phyloP scores from a whole-genome alignment of 139 green algal genomes.

The Auxenochlorella pyrenoidosa region DNA sequence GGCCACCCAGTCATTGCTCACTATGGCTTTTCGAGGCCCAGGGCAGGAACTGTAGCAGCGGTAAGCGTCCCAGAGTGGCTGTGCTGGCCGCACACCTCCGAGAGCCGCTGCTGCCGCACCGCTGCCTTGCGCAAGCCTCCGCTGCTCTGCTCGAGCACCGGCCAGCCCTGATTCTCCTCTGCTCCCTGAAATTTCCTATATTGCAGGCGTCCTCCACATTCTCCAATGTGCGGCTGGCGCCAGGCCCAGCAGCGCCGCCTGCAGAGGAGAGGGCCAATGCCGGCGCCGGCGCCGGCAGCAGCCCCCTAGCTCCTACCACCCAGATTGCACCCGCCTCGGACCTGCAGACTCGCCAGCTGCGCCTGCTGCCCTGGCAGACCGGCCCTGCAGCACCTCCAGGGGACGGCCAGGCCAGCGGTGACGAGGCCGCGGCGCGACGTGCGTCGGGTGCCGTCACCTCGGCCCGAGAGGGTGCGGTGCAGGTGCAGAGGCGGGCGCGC shows the following conservation, averaged over 20 bases:
- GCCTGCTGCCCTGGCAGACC: constrained; percentile 29
- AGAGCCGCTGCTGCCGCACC: not conserved
- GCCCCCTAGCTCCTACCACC: not conserved
- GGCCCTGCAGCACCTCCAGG: not conserved
- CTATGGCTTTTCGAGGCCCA: too few relatives aligned
- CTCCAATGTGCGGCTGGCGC: not conserved
- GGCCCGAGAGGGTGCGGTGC: not conserved
- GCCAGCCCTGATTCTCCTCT: not conserved
- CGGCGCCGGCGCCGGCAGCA: not conserved
- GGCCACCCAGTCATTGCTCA: too few relatives aligned
- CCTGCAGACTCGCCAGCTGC: constrained; percentile 14
- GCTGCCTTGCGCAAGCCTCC: not conserved
- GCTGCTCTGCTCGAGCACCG: not conserved
- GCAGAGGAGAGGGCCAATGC: not conserved
- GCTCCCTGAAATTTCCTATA: not conserved
- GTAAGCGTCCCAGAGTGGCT: not conserved
- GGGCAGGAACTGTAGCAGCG: not conserved
- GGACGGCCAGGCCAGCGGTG: not conserved
- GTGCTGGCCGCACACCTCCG: not conserved
- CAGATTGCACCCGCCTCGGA: constrained; percentile 3
- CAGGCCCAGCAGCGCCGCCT: not conserved
- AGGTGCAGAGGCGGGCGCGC: not conserved
- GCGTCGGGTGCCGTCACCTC: not conserved
- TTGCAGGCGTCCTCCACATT: not conserved
- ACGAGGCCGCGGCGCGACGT: not conserved